Conservation (phyloP, 1,284 basidiomycete genomes). For the Pseudozyma sp. region DNA sequence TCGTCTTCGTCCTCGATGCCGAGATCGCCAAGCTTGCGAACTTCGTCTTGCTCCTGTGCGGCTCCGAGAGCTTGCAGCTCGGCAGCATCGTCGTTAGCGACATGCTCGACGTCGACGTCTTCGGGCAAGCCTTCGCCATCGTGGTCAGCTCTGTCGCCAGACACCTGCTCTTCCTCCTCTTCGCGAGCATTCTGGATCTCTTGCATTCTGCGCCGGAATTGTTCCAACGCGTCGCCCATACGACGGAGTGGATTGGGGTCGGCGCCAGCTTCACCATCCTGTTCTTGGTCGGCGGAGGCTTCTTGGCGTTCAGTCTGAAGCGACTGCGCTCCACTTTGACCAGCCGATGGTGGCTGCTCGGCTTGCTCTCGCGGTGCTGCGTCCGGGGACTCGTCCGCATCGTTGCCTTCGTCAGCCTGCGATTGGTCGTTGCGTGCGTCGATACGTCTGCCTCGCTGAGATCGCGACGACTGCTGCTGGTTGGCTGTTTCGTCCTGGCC, state of each 20-base stretch:
- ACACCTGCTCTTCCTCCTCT: slow-evolving; percentile 67
- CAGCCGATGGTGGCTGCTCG: slow-evolving; percentile 40
- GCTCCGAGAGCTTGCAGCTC: slow-evolving; percentile 91
- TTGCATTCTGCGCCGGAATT: slow-evolving; percentile 85
- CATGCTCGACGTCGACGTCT: slow-evolving; percentile 78
- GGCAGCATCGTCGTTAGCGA: slow-evolving; percentile 77
- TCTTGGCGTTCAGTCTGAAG: slow-evolving; percentile 27
- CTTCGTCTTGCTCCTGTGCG: slow-evolving; percentile 74
- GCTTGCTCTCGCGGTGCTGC: slow-evolving; percentile 67
- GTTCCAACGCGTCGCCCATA: slow-evolving; percentile 85
- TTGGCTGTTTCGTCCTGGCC: slow-evolving; percentile 46
- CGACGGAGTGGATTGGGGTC: slow-evolving; percentile 78
- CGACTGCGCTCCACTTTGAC: slow-evolving; percentile 20
- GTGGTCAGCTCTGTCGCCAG: slow-evolving; percentile 69
- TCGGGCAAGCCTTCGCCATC: slow-evolving; percentile 71
- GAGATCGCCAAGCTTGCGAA: slow-evolving; percentile 76
- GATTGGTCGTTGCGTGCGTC: slow-evolving; percentile 40
- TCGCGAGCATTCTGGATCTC: slow-evolving; percentile 78
- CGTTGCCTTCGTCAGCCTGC: slow-evolving; percentile 61
- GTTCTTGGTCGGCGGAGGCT: slow-evolving; percentile 27
- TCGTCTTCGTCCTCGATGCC: slow-evolving; percentile 60
- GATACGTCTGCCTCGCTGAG: slow-evolving; percentile 38
- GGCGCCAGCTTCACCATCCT: slow-evolving; percentile 51
- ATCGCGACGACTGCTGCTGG: slow-evolving; percentile 49
- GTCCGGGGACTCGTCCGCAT: slow-evolving; percentile 58